Base-by-base conservation (phyloP, 257 asterid genomes). In the Scutellaria galericulata region DNA sequence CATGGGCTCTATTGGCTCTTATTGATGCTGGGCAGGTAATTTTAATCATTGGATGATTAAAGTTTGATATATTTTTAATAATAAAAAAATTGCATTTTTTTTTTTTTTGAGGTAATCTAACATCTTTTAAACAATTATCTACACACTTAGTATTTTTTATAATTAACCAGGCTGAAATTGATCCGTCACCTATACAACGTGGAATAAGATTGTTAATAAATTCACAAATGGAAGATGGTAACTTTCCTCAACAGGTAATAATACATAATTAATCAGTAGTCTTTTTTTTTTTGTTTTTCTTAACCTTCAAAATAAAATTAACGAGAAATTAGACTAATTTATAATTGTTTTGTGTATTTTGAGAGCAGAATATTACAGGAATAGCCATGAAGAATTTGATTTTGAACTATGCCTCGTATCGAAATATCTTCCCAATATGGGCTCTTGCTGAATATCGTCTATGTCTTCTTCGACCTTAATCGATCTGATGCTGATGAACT, bases 181-280 rank as follows among this genome's bases (percentile, higher is more conserved):
- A 83, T 54, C 84, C 86, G n/a, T 27, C 71, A 31, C 88, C 90
- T 20, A 67, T 83, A 72, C 78, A 81, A 42, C 72, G 82, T 7
- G 90, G 88, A 40, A 79, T 80, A 45, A 75, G 51, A 57, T 12
- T 79, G 41, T n/a, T 86, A 10, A 80, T 81, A 53, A 86, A 83
- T 76, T 86, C 88, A 24, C 88, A 86, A 48, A 66, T 63, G 74
- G 80, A 73, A 18, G 82, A 81, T 60, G 90, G 90, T 15, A 83
- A 86, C 73, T 83, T 75, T 11, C 90, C 90, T 12, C 90, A 86
- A 41, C 86, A 86, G 86, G 90, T 83, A 66, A 57, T 72, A 1
- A 58, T 18, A n/a, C 7, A 39, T 66, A 45, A 22, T 20, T 64
- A 15, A 40, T 22, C 13, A 24, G 14, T 12, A 24, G 6, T 22